Base-by-base conservation (phyloP, 176 grass and related monocot species). In the Dactylis glomerata region DNA sequence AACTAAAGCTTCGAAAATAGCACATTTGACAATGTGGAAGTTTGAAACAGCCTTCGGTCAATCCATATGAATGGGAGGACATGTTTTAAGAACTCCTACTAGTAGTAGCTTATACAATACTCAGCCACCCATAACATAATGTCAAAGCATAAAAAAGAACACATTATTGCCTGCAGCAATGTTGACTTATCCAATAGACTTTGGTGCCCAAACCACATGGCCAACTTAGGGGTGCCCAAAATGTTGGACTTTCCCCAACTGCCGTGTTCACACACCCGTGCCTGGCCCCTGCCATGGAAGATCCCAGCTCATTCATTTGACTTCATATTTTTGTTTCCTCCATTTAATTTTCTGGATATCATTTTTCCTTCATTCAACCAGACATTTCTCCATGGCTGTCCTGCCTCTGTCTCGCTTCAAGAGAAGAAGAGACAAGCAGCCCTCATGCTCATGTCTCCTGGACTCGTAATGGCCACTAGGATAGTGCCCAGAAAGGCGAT, bases 271-370 rank as follows among this genome's bases (percentile, higher is more conserved):
- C 80, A 67, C 75, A 38, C 72, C 37, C 74, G 34, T 34, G 37
- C 57, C 83, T 38, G 37, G 57, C 82, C 37, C 83, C 44, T 50
- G 28, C 45, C 80, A 79, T 44, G 66, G 73, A 86, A 86, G 88
- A 90, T 83, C 88, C 47, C 84, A 83, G 37, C 88, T 40, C 73
- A 40, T 42, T 9, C 22, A 0, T 68, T 75, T 75, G 73, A 79
- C 84, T 73, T 73, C 1, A 36, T 40, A 7, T 73, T 9, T 17
- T 65, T 32, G n/a, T n/a, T 1, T 0, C 13, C 1, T 24, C 1
- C 6, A 31, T 68, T 71, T 8, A 47, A 20, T 47, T 73, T 19
- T 1, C 15, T 8, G 23, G 15, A 47, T 28, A 73, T 28, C 14
- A 28, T 19, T 20, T 20, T 87, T 67, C 32, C 37, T 45, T 65